These are phyloP conservation scores for Pseudozyma tsukubaensis DNA, from an alignment of 1,284 basidiomycete genomes.

Conservation along the genomic window DNA sequence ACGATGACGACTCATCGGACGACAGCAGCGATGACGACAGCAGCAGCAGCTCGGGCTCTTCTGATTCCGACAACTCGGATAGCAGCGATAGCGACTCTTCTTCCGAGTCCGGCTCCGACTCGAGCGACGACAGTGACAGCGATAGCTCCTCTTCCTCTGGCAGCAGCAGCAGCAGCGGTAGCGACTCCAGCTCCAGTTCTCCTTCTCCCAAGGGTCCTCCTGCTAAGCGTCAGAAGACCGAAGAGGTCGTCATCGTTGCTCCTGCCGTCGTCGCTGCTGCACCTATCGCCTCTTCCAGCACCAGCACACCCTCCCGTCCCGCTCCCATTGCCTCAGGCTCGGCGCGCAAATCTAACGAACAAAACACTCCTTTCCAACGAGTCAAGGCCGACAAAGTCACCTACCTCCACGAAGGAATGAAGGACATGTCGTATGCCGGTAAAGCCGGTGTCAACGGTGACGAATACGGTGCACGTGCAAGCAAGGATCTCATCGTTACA, in stretches of 20 bases:
- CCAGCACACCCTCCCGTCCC: conserved; percentile 11
- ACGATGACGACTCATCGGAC: conserved; percentile 20
- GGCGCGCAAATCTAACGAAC: conserved; percentile 15
- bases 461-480: conserved; percentile 84
- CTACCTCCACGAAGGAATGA: conserved; percentile 75
- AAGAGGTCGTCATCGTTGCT: conserved; percentile 1
- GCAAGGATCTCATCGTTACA: conserved; percentile 88
- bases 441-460: conserved; percentile 77
- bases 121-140: conserved; percentile 17
- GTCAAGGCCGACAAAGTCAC: conserved; percentile 78
- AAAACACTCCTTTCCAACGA: conserved; percentile 76
- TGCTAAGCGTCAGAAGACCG: conserved; percentile 39
- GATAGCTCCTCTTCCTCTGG: conserved; percentile 28
- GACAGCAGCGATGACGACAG: conserved; percentile 3
- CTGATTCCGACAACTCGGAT: conserved; percentile 6
- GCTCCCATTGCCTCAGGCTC: conserved; percentile 6
- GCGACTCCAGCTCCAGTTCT: conserved; percentile 16
- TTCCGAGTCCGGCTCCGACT: conserved; percentile 15
- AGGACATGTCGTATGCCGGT: conserved; percentile 84
- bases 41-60: conserved; percentile 8
- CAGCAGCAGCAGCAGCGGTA: conserved; percentile 10
- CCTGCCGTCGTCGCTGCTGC: conserved; percentile 14
- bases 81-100: conserved; percentile 1
- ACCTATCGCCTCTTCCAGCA: conserved; percentile 7
- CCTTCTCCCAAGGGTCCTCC: conserved; percentile 35